phyloP scores from a whole-genome alignment of 2,329 filamentous ascomycete species.

The Blumeria hordei region DNA sequence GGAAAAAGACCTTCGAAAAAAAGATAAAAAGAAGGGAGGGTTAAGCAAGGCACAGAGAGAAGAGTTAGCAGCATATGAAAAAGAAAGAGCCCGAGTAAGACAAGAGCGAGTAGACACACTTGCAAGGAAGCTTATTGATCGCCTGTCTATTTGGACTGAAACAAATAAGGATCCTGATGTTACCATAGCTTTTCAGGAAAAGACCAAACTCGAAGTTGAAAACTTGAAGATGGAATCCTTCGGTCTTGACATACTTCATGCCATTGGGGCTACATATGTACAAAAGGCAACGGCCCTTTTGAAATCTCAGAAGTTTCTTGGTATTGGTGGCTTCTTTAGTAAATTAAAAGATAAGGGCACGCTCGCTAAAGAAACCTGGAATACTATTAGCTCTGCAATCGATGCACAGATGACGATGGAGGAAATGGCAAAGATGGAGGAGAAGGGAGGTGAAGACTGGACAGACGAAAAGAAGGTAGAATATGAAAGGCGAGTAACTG shows the following conservation, averaged over 20 bases:
- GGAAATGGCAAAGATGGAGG: constrained; percentile 92
- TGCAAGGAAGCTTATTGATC: constrained; percentile 63
- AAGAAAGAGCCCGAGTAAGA: constrained; percentile 59
- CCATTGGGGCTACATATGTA: constrained; percentile 76
- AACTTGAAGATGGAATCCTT: constrained; percentile 99
- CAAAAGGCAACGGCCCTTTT: constrained; percentile 70
- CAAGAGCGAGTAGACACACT: constrained; percentile 78
- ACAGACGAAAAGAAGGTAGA: constrained; percentile 92
- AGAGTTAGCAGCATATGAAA: constrained; percentile 68
- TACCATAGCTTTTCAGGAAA: constrained; percentile 73
- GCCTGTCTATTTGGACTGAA: constrained; percentile 88
- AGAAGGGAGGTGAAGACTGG: constrained; percentile 89
- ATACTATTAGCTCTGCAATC: constrained; percentile 85
- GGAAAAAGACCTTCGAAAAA: constrained; percentile 51
- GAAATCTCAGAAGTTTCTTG: constrained; percentile 90
- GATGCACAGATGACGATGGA: constrained; percentile 97
- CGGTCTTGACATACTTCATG: constrained; percentile 83
- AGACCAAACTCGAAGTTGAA: constrained; percentile 84
- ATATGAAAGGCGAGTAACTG: constrained; percentile 85
- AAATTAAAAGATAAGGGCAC: constrained; percentile 90
- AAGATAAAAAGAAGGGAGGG: constrained; percentile 73
- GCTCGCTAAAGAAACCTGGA: constrained; percentile 95
- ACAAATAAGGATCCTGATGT: constrained; percentile 75
- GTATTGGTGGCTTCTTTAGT: constrained; percentile 84
- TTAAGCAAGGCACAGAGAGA: constrained; percentile 83